Evolutionary conservation across 495 filamentous ascomycete species (phyloP), one percentile per base, ranked within the genome.

Genomic region (Penicillium paxilli): DNA sequence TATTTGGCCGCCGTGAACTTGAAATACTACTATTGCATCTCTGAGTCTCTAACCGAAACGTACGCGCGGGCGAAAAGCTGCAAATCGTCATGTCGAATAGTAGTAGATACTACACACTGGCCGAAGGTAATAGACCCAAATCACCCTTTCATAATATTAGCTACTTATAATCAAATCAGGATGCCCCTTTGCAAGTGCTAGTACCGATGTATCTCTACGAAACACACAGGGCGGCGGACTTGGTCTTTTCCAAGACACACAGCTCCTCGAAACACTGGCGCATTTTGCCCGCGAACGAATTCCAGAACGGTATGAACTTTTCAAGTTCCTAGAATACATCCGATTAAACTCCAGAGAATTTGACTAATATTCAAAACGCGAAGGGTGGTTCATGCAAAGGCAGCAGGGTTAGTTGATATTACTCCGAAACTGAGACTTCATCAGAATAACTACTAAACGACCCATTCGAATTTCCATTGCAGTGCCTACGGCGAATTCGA

Each of bases 401-500:
- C 80, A 11, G 76, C 76, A 10, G 71, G 62, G 62, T 67, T 54
- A 44, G 58, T 54, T 11, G n/a, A n/a, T n/a, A n/a, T n/a, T n/a
- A n/a, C n/a, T n/a, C n/a, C n/a, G n/a, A n/a, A n/a, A n/a, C n/a
- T n/a, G n/a, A n/a, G n/a, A n/a, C n/a, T n/a, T n/a, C n/a, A n/a
- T n/a, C n/a, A n/a, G n/a, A n/a, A n/a, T n/a, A n/a, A n/a, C n/a
- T n/a, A n/a, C n/a, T n/a, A n/a, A n/a, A n/a, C n/a, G n/a, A n/a
- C n/a, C n/a, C n/a, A n/a, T n/a, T n/a, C n/a, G n/a, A n/a, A 38
- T 32, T 14, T 14, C 30, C 30, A 38, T 38, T 19, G 17, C 6
- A 81, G 82, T n/a, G 82, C 78, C 7, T 83, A 80, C 62, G 85
- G 85, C 10, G 78, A 83, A 46, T 87, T 88, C 62, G 76, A 82